Conservation (phyloP, 1,284 basidiomycete genomes). For the Papiliotrema nemorosa region DNA sequence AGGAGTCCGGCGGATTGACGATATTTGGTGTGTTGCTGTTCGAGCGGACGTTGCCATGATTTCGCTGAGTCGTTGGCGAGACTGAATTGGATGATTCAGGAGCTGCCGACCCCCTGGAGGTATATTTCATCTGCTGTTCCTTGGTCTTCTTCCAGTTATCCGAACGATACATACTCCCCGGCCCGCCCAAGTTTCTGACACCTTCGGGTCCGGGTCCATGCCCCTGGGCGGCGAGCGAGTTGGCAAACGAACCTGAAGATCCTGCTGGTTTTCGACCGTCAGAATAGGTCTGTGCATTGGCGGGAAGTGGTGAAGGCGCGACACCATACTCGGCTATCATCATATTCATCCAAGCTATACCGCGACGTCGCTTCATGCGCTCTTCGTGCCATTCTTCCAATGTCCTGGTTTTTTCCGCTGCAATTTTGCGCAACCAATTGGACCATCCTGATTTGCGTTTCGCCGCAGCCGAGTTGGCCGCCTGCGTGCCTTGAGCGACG, state of each 20-base stretch:
- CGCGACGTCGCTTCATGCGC: conserved; percentile 14
- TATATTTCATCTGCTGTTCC: background rate
- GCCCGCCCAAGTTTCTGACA: conserved; percentile 6
- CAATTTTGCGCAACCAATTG: conserved; percentile 18
- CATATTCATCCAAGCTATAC: conserved; percentile 20
- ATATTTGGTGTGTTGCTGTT: no score
- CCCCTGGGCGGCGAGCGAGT: conserved; percentile 5
- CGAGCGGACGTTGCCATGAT: no score
- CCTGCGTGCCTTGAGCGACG: no score
- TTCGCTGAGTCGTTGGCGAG: no score
- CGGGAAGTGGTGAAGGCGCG: conserved; percentile 1
- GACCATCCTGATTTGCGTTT: conserved; percentile 20
- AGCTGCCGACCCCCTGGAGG: no score
- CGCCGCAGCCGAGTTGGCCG: background rate
- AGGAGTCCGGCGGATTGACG: no score
- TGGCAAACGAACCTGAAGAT: background rate
- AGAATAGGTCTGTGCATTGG: background rate
- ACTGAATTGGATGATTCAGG: no score
- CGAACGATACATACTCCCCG: conserved; percentile 1
- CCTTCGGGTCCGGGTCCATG: conserved; percentile 4
- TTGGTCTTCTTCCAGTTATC: conserved; percentile 6
- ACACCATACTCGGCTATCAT: conserved; percentile 24
- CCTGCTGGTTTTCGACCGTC: conserved; percentile 7
- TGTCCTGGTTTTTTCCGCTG: conserved; percentile 16
- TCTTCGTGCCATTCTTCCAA: conserved; percentile 18